Base-by-base conservation (phyloP, 2,329 filamentous ascomycete genomes). In the Parastagonospora nodorum region DNA sequence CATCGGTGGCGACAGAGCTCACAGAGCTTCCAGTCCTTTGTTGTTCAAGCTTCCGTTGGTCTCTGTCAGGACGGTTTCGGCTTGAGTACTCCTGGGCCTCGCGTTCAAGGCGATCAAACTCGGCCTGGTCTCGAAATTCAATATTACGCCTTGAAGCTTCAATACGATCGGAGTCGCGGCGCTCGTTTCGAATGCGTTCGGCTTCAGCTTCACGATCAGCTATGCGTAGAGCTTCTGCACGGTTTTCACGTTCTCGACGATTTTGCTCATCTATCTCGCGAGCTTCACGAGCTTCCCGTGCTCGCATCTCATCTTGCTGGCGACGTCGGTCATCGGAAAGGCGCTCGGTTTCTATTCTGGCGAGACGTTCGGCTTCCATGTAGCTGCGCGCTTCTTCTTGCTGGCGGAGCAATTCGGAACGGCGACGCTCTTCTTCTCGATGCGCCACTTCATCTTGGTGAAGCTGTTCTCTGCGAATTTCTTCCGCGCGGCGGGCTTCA, bases 1-100 rank as follows among this genome's bases (percentile, higher is more conserved):
- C 66, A 46, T 63, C 69, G 11, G 62, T 69, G n/a, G 61, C 63
- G 16, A 68, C 55, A 8, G 68, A 68, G 50, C 56, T 67, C 19
- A 65, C 53, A 7, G 69, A 68, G 50, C 53, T 62, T 38, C 67
- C 67, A 16, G 66, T 67, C 6, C 50, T 58, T 46, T 71, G 66
- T 28, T 64, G 55, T n/a, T 69, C 67, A 8, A 71, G 49, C 28
- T 48, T 55, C 8, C 55, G 61, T 39, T 59, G 62, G 14, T 62
- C 57, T 11, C 53, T 62, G 24, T 68, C 64, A 37, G 46, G 64
- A 27, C 60, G 51, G 35, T 67, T 66, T 16, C 60, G 63, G 11
- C 60, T 53, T 29, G 56, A 53, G 37, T 57, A 55, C 36, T 60
- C 67, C 37, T 66, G 50, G 2, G 58, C 50, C 38, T 69, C 66